A percentile compares a stretch with the other conserved stretches of the same genome.
phyloP scores from a whole-genome alignment of 805 yeast species.

The Wickerhamiella cacticola region DNA sequence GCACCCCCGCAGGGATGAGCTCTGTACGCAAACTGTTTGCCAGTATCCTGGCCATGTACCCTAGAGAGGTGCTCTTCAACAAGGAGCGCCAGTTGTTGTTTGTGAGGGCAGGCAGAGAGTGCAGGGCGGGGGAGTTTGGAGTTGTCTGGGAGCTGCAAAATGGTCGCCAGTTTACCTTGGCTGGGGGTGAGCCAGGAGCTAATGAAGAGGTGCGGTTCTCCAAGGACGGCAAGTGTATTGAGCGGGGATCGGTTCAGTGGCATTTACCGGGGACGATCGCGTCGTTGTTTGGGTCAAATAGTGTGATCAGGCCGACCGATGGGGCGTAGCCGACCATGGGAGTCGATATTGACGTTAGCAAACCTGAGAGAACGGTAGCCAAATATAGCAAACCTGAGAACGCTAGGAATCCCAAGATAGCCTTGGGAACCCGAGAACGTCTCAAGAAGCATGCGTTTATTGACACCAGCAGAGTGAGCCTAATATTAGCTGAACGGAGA shows the following conservation, averaged over 20 bases:
- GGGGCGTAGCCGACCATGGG: no score
- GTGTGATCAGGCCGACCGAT: no score
- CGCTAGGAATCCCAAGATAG: no score
- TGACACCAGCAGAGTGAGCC: no score
- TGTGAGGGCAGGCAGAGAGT: background rate
- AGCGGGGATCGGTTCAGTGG: background rate
- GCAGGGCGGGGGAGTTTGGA: background rate
- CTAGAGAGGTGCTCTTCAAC: conserved; percentile 5
- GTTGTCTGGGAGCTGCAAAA: conserved; percentile 3
- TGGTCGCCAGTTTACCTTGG: background rate
- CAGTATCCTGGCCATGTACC: background rate
- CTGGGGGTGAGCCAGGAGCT: no score
- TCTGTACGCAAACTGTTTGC: conserved; percentile 7
- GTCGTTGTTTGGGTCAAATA: conserved; percentile 5
- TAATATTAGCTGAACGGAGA: no score
- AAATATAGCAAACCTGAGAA: no score
- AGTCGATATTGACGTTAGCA: no score
- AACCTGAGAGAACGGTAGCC: no score
- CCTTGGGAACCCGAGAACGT: no score
- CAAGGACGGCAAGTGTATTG: conserved; percentile 5
- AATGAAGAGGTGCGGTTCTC: background rate
- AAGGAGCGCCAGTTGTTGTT: conserved; percentile 11
- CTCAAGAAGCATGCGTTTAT: no score
- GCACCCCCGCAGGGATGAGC: background rate
- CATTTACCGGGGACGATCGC: conserved; percentile 5